Percentiles rank a stretch among this genome's conserved stretches.
These are phyloP conservation scores for Fusarium drepaniforme DNA, from an alignment of 2,329 filamentous ascomycete species.

Conservation along the genomic window DNA sequence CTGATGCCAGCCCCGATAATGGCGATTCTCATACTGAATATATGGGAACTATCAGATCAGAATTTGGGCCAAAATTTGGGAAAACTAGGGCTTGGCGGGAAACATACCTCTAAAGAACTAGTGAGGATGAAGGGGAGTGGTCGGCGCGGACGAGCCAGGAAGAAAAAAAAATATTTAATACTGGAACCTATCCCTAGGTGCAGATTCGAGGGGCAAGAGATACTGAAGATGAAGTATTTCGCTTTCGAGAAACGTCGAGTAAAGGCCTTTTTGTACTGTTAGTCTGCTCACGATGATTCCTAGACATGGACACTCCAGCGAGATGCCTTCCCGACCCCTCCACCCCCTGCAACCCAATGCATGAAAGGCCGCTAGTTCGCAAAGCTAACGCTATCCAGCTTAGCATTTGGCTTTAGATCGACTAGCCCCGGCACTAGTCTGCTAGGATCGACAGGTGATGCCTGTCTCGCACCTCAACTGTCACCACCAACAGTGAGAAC, in stretches of 20 bases:
- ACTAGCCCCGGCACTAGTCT: not conserved
- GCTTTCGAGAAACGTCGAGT: not conserved
- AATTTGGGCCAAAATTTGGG: too few species aligned
- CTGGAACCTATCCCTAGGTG: not conserved
- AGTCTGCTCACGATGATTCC: not conserved
- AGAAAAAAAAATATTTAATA: not conserved
- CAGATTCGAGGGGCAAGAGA: too few species aligned
- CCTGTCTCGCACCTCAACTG: not conserved
- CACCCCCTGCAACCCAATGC: not conserved
- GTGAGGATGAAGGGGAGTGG: not conserved
- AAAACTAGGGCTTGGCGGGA: not conserved
- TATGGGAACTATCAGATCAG: not conserved
- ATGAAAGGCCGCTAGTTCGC: conserved; percentile 9
- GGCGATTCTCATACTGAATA: conserved; percentile 35
- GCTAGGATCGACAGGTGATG: not conserved
- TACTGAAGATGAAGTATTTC: not conserved
- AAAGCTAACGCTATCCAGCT: conserved; percentile 20
- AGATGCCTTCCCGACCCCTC: too few species aligned
- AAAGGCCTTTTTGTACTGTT: not conserved
- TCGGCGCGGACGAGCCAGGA: not conserved
- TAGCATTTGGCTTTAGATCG: not conserved
- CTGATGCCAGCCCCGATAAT: conserved; percentile 44
- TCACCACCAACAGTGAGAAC: not conserved
- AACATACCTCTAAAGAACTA: not conserved
- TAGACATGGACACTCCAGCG: not conserved